Evolutionary conservation across 2,329 filamentous ascomycete genomes (phyloP), one percentile per base, ranked within the genome.

Genomic region (Exophiala oligosperma): DNA sequence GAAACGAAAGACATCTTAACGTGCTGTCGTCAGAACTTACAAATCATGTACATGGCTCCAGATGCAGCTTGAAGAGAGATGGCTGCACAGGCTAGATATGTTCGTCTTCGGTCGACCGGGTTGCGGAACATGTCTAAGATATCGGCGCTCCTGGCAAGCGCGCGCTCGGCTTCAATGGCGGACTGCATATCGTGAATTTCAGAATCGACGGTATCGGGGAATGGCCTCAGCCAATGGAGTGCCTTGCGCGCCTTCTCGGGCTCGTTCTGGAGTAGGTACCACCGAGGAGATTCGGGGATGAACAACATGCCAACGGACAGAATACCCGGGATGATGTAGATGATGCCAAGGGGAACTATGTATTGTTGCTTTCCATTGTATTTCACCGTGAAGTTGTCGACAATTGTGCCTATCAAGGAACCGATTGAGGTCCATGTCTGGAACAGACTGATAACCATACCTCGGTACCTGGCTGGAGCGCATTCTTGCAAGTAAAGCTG

Each of bases 21-120:
- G 21, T 21, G 6, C 28, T 21, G 24, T 14, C 2, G 1, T 8
- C 46, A 51, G 4, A 66, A 47, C 73, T 61, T 65, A 76, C 80
- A 80, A 40, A 84, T 83, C 63, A 84, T 76, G 54, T 80, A 83
- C 79, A 83, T 84, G 17, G 79, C 77, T 8, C 81, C 81, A 1
- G 78, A 81, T 2, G 80, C 81, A 2, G 79, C 81, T 64, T 84
- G 81, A 0, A 78, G 76, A 0, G 75, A 77, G 14, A 84, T 70
- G 1, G 76, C 77, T 8, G 73, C 74, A 35, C 84, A 73, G 5
- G 80, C 73, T 2, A 84, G 59, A 0, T 79, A 63, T 0, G 80
- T 82, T 23, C 81, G 73, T 23, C 81, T 74, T 12, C 80, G 74
- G 67, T 84, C 80, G 29, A 83, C 70, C 1, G 81, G 79, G 64